Conservation (phyloP, 257 asterid genomes). For the Solanum chilense region DNA sequence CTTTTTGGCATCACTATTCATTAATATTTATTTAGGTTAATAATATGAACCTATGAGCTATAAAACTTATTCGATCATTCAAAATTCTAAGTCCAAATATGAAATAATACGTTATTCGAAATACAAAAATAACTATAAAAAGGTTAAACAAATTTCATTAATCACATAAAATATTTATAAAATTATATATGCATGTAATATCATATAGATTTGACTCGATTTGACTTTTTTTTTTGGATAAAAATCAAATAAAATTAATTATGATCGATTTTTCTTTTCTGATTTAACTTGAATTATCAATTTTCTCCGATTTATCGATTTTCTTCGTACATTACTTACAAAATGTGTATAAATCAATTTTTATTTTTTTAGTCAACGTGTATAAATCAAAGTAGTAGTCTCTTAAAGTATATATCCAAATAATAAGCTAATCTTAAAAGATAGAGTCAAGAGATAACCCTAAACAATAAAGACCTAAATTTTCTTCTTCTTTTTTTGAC, state of each 20-base stretch:
- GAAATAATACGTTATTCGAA: background rate
- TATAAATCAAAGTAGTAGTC: background rate
- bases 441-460: background rate
- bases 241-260: no score
- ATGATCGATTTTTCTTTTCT: background rate
- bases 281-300: background rate
- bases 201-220: no score
- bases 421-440: background rate
- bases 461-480: background rate
- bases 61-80: background rate
- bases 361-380: background rate
- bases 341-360: background rate
- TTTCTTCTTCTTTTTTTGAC: background rate
- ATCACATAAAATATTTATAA: background rate
- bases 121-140: no score
- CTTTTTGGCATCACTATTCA: background rate
- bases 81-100: background rate
- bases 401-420: background rate
- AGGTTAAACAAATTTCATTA: background rate
- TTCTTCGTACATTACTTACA: background rate
- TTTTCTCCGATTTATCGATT: background rate
- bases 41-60: background rate
- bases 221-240: no score
- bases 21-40: no score
- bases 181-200: no score